Evolutionary conservation across 257 asterid species (phyloP), one percentile per base, ranked within the genome.

Genomic region (Echites panduratus): DNA sequence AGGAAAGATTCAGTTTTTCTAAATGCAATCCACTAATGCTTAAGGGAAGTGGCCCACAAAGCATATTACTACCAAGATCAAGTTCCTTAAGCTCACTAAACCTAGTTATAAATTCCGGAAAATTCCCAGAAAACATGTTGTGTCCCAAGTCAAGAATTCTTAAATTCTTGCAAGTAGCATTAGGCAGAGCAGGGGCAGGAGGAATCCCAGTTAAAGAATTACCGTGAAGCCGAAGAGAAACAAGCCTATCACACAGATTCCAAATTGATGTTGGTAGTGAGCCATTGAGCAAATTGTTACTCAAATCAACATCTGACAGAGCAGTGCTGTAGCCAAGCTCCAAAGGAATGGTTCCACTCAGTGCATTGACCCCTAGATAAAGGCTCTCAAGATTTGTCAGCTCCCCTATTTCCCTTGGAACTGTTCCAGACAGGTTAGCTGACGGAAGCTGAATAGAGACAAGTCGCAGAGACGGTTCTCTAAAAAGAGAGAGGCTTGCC

Each of bases 251-350:
- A 41, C 99, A 95, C 10, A 90, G 92, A 80, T 90, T 95, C 99
- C 99, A 95, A 69, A 95, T 80, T 4, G 99, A 95, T 20, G 96
- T 35, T 7, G 99, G 98, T 52, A 92, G 12, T 1, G 94, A 72
- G 72, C 97, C 99, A 53, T 78, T 72, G 12, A 95, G 83, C 84
- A 76, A 78, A 79, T 95, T 95, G 76, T 83, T 77, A 76, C 96
- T 85, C 79, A 95, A 86, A 82, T 95, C 99, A 73, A 95, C 74
- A 67, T 86, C 97, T 9, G 97, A 84, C 9, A 95, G 53, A 7
- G 96, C 85, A 70, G 90, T 81, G 75, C 88, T 82, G 77, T 95
- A 95, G 0, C 99, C 99, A 38, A 95, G 96, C 94, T 92, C 99
- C 7, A 95, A 72, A 50, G 99, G 98, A 20, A 95, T 57, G 13